Evolutionary conservation across 768 basidiomycete species (phyloP).

Genomic region (Pleurotus citrinopileatus): DNA sequence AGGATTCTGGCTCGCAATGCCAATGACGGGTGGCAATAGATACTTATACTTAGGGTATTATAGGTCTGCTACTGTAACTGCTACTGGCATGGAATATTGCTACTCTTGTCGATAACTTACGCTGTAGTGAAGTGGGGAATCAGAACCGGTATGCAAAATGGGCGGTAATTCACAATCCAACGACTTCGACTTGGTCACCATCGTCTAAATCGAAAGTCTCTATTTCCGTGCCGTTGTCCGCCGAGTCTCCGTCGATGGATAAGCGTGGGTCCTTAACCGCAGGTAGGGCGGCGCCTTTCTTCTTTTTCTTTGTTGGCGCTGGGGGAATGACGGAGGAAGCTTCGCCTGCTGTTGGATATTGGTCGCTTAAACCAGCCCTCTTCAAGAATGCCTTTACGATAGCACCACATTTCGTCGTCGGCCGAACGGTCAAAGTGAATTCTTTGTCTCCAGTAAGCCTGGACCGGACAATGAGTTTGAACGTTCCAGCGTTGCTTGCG

Average conservation of each 20-base stretch:
- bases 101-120: too few species aligned
- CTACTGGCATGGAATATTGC: not conserved
- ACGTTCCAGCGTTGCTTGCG: constrained; percentile 42
- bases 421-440: constrained; percentile 65
- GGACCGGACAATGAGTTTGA: constrained; percentile 69
- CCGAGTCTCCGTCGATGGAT: constrained; percentile 69
- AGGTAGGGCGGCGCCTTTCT: constrained; percentile 26
- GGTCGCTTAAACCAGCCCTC: constrained; percentile 56
- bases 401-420: constrained; percentile 72
- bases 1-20: constrained; percentile 86
- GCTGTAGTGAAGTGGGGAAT: not conserved
- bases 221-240: constrained; percentile 58
- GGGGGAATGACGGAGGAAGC: constrained; percentile 12
- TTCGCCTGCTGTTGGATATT: constrained; percentile 40
- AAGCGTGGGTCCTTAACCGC: constrained; percentile 44
- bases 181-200: constrained; percentile 76
- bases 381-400: constrained; percentile 77
- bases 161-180: constrained; percentile 44
- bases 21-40: constrained; percentile 44
- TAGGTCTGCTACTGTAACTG: not conserved
- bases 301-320: constrained; percentile 21
- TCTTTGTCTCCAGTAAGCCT: constrained; percentile 42
- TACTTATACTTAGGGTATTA: not conserved
- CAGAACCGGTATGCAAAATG: constrained; percentile 7
- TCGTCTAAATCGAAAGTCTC: constrained; percentile 73